phyloP scores from a whole-genome alignment of 2,329 filamentous ascomycete species.

The Botrytis hyacinthi region DNA sequence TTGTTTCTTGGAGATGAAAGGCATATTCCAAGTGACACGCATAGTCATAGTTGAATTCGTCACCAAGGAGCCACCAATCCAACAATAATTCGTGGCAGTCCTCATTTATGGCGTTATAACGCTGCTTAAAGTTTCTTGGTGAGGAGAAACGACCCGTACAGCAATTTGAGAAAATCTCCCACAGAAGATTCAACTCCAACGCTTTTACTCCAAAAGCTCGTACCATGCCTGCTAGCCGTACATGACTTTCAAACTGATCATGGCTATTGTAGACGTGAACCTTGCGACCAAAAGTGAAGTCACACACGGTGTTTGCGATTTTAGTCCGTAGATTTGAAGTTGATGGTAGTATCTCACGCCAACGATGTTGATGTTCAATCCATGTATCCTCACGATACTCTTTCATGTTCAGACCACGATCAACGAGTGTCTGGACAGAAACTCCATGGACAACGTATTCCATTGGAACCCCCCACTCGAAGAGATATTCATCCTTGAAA shows the following conservation, averaged over 20 bases:
- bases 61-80: background rate
- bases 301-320: too few species aligned
- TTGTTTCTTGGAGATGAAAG: background rate
- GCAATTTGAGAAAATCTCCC: too few species aligned
- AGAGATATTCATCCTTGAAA: background rate
- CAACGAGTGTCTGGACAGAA: background rate
- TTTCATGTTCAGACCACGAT: background rate
- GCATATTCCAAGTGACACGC: background rate
- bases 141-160: background rate
- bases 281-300: accelerated
- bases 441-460: background rate
- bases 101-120: background rate
- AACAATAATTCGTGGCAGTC: background rate
- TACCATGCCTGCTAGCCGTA: too few species aligned
- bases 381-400: background rate
- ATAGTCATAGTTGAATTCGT: background rate
- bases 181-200: too few species aligned
- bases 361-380: too few species aligned
- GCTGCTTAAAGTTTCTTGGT: background rate
- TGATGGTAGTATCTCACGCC: too few species aligned
- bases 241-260: accelerated
- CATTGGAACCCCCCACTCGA: background rate
- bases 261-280: too few species aligned
- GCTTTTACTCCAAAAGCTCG: too few species aligned
- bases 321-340: too few species aligned